Base-by-base conservation (phyloP, 306 rosid species). In the Cicer yamashitae region DNA sequence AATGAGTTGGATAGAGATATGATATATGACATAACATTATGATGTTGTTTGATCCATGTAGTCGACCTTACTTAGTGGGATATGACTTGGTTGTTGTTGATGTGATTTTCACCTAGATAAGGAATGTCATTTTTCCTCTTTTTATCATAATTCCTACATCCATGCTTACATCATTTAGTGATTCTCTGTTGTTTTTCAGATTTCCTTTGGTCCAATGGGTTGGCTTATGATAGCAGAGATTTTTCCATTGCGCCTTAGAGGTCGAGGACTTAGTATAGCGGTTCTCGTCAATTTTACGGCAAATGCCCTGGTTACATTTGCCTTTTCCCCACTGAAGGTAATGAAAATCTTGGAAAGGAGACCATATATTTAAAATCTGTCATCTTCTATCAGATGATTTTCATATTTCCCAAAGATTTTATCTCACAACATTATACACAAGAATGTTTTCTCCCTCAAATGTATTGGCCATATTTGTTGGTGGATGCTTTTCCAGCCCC, bases 141-240 rank as follows among this genome's bases (percentile, higher is more conserved):
- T 30, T 63, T 63, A 7, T 68, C 51, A 64, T 65, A 12, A 30
- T 73, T 60, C 69, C 67, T 45, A 44, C 22, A 6, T 72, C 12
- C 6, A 40, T 60, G 50, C 61, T 51, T 44, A 18, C 54, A 46
- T n/a, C 40, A 38, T 50, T 25, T 13, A 44, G 39, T 22, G 50
- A 76, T 45, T 78, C 71, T 59, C 62, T 54, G 15, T 75, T 73
- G 72, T 67, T 73, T 73, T 85, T 88, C 93, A 94, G 99, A 15
- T 94, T 57, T 94, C 99, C 57, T 94, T 90, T 79, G 99, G 99
- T 79, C 99, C 99, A 65, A 94, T 94, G 57, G 96, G 99, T 40
- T 94, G 99, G 99, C 88, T 94, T 65, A 89, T 94, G 99, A 90
- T 94, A 83, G 90, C 99, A 13, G 99, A 94, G 86, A 17, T 94